Evolutionary conservation across 768 basidiomycete species (phyloP).

Genomic region (Amanita rimosa): DNA sequence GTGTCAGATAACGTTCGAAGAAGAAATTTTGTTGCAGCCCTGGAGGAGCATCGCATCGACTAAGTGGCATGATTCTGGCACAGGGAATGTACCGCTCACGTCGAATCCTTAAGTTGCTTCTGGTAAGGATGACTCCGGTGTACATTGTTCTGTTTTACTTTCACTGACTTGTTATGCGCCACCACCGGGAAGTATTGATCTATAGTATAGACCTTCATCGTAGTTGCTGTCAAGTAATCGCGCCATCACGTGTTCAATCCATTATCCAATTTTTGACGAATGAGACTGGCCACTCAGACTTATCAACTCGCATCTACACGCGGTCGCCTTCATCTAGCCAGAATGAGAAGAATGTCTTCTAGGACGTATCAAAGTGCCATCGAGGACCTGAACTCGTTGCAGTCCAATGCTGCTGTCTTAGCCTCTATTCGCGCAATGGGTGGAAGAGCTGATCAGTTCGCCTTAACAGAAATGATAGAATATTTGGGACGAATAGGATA

Average conservation of each 20-base stretch:
- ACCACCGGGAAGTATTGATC: slow-evolving; percentile 15
- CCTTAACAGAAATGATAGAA: slow-evolving; percentile 84
- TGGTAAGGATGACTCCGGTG: background rate
- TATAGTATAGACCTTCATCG: slow-evolving; percentile 8
- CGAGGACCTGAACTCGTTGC: slow-evolving; percentile 63
- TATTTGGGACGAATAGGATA: slow-evolving; percentile 85
- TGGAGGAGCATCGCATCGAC: slow-evolving; percentile 1
- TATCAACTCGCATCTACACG: slow-evolving; percentile 15
- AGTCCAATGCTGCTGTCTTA: slow-evolving; percentile 89
- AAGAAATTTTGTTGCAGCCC: slow-evolving; percentile 35
- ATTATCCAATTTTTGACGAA: background rate
- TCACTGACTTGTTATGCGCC: slow-evolving; percentile 9
- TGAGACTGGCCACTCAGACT: slow-evolving; percentile 8
- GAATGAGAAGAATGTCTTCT: slow-evolving; percentile 37
- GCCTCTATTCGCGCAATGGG: slow-evolving; percentile 75
- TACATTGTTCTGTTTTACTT: background rate
- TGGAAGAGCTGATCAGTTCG: slow-evolving; percentile 43
- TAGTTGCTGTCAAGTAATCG: background rate
- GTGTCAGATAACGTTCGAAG: slow-evolving; percentile 49
- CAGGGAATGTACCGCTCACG: background rate
- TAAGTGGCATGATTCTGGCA: background rate
- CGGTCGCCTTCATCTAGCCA: no score
- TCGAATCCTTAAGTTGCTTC: background rate
- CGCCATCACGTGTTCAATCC: background rate
- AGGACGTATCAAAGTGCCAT: slow-evolving; percentile 68